phyloP scores from a whole-genome alignment of 805 yeast genomes.

The Grigorovia yakushimaensis region DNA sequence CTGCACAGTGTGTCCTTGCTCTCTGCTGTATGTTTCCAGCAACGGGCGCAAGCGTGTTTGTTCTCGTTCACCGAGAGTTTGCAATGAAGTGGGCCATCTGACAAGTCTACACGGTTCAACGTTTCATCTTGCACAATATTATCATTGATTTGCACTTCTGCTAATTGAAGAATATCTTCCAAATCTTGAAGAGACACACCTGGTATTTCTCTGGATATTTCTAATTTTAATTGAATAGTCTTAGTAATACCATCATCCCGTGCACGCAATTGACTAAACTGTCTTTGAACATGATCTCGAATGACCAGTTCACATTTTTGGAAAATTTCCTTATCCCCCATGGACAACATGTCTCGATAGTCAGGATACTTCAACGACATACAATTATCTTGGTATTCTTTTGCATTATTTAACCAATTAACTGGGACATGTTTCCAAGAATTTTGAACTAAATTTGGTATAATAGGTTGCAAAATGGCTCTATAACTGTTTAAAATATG shows the following conservation, averaged over 20 bases:
- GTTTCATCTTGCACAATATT: constrained; percentile 5
- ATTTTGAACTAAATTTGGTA: constrained; percentile 82
- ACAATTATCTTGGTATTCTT: not conserved
- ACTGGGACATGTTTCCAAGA: constrained; percentile 58
- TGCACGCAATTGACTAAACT: not conserved
- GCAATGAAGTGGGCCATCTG: constrained; percentile 25
- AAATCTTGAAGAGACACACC: constrained; percentile 29
- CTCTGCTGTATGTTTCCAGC: constrained; percentile 72
- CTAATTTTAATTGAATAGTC: not conserved
- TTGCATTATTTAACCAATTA: constrained; percentile 13
- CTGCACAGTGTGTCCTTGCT: constrained; percentile 47
- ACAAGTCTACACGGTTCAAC: not conserved
- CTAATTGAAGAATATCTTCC: constrained; percentile 52
- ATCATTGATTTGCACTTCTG: constrained; percentile 34
- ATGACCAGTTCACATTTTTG: not conserved
- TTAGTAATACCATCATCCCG: not conserved
- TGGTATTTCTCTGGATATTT: not conserved
- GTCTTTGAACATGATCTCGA: not conserved
- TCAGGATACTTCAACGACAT: not conserved
- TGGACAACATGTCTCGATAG: not conserved
- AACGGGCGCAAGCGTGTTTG: constrained; percentile 58
- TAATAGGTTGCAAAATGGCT: constrained; percentile 66
- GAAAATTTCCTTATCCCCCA: not conserved
- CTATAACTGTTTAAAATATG: constrained; percentile 52
- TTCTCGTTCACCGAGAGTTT: constrained; percentile 18